Evolutionary conservation across 805 yeast genomes (phyloP).

Genomic region (Zygosaccharomyces pseudorouxii): DNA sequence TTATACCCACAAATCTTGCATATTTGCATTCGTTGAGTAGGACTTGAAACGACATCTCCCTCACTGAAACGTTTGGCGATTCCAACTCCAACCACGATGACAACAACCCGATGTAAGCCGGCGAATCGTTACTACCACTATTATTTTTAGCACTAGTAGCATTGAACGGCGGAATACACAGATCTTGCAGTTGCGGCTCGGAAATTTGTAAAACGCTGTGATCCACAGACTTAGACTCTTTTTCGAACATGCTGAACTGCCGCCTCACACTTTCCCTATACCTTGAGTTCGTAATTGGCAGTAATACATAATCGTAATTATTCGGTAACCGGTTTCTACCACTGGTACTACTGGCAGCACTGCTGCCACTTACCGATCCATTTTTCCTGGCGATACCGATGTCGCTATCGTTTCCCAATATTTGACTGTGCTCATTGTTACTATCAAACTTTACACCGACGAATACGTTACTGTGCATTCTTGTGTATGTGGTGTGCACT

Average conservation of each 20-base stretch:
- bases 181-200: constrained; percentile 34
- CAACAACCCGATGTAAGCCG: constrained; percentile 48
- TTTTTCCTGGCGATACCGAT: constrained; percentile 15
- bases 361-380: not conserved
- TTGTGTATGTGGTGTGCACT: not conserved
- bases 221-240: constrained; percentile 18
- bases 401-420: constrained; percentile 21
- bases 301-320: constrained; percentile 47
- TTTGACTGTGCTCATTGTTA: not conserved
- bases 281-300: constrained; percentile 50
- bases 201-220: constrained; percentile 20
- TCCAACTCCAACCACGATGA: constrained; percentile 72
- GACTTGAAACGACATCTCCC: constrained; percentile 54
- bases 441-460: constrained; percentile 47
- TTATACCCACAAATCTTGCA: constrained; percentile 55
- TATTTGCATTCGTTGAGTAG: constrained; percentile 53
- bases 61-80: constrained; percentile 43
- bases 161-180: constrained; percentile 31
- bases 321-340: constrained; percentile 12
- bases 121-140: constrained; percentile 9
- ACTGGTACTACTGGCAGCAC: constrained; percentile 4
- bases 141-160: not conserved
- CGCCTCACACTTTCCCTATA: constrained; percentile 43
- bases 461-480: constrained; percentile 33
- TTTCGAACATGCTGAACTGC: constrained; percentile 32